Base-by-base conservation (phyloP, 1,284 basidiomycete species). In the Ustilago lituana region DNA sequence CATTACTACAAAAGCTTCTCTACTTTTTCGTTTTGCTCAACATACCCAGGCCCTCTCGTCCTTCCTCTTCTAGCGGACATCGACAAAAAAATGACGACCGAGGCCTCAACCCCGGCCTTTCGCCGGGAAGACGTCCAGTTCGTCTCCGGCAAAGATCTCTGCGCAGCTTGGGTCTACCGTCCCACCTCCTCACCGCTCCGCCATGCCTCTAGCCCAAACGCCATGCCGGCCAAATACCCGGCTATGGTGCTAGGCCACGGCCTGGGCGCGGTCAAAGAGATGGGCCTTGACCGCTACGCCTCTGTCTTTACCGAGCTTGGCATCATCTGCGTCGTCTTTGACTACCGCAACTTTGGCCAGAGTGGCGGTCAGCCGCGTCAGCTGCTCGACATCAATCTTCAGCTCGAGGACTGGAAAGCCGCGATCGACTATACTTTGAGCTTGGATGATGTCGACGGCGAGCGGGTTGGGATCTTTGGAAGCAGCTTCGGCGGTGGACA, bases 401-500 rank as follows among this genome's bases (percentile, higher is more conserved):
- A 79, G 53, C 39, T 73, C 1, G 47, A 70, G 29, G 77, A 79
- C 43, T 79, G 74, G 74, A 31, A 62, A 3, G 52, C 61, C 0
- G 74, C 61, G 2, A 22, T 79, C 4, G 52, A 50, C 35, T 77
- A 74, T 38, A 46, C 45, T 0, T 36, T 49, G 1, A 40, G 32
- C n/a, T 55, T 74, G 2, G 45, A 60, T 4, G 23, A 44, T 17
- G 73, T 79, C 10, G 73, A 79, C 23, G 33, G 49, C 22, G 19
- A 52, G 5, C 27, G 66, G 8, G 61, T 79, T n/a, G 78, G 64
- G 6, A 48, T 77, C 23, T 78, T 76, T 41, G 76, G 75, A 0
- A 67, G 55, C 12, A 70, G 61, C 20, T 79, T 79, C 47, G 66
- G 73, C 6, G 78, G 78, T n/a, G 76, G 73, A 0, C 74, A 79